Evolutionary conservation across 768 basidiomycete species (phyloP).

Genomic region (Leccinellum luteum): DNA sequence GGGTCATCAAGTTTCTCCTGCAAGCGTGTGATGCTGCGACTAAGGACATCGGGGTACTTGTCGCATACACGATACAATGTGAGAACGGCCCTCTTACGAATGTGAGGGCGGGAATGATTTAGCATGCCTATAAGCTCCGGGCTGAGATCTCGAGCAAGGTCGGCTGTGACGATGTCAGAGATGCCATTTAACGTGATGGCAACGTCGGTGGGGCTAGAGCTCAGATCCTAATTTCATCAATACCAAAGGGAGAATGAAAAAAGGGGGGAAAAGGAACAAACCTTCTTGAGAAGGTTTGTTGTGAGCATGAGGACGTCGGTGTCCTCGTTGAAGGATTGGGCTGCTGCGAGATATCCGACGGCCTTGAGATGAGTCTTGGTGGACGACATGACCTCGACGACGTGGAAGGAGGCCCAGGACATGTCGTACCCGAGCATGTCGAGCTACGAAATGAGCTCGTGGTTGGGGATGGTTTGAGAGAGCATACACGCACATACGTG

Average conservation of each 20-base stretch:
- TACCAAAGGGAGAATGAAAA: slow-evolving; percentile 1
- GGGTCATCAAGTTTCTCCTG: slow-evolving; percentile 80
- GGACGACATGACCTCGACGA: slow-evolving; percentile 98
- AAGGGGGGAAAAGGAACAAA: slow-evolving; percentile 32
- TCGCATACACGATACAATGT: slow-evolving; percentile 76
- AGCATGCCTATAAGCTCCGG: slow-evolving; percentile 84
- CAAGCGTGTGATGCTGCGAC: slow-evolving; percentile 62
- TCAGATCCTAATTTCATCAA: slow-evolving; percentile 60
- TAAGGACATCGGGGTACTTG: slow-evolving; percentile 78
- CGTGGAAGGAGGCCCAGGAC: slow-evolving; percentile 94
- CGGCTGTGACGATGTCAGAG: slow-evolving; percentile 78
- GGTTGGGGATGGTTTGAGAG: neutral
- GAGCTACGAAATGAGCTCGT: slow-evolving; percentile 50
- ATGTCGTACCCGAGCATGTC: slow-evolving; percentile 97
- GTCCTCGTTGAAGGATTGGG: slow-evolving; percentile 87
- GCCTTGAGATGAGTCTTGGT: slow-evolving; percentile 88
- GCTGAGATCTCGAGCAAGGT: slow-evolving; percentile 88
- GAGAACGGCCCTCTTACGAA: slow-evolving; percentile 88
- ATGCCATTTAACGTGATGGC: slow-evolving; percentile 80
- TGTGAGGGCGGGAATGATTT: slow-evolving; percentile 83
- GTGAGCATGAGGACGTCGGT: slow-evolving; percentile 98
- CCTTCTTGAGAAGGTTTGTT: slow-evolving; percentile 94
- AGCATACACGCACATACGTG: slow-evolving; percentile 74
- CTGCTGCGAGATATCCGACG: slow-evolving; percentile 92
- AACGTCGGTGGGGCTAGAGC: slow-evolving; percentile 70